These are phyloP conservation scores for Vinca minor DNA, from an alignment of 257 asterid species.

Conservation along the genomic window DNA sequence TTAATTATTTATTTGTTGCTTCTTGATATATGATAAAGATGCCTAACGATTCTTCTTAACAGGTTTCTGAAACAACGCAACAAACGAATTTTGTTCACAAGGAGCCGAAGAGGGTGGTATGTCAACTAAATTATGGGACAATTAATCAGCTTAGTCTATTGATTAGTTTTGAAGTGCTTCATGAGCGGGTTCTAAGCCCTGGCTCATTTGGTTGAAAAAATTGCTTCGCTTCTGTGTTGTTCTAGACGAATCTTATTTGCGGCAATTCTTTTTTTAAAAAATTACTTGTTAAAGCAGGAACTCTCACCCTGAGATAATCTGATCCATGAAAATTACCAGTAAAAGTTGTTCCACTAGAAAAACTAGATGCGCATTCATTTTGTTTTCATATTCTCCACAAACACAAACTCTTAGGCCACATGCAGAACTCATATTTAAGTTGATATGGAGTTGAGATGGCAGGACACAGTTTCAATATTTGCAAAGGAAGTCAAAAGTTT, in stretches of 20 bases:
- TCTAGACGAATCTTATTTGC: background rate
- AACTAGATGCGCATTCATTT: no score
- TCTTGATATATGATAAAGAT: background rate
- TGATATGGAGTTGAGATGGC: no score
- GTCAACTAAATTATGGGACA: background rate
- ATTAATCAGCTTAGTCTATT: background rate
- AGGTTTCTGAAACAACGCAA: constrained; percentile 61
- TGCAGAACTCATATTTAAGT: background rate
- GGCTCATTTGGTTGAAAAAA: background rate
- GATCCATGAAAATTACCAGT: background rate
- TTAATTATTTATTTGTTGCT: background rate
- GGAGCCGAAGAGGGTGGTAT: constrained; percentile 59
- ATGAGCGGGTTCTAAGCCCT: background rate
- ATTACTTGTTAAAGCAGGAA: background rate
- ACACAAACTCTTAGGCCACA: no score
- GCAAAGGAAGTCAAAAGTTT: background rate
- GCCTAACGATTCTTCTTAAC: constrained; percentile 18
- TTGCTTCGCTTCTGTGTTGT: background rate
- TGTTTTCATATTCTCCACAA: background rate
- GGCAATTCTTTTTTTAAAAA: background rate
- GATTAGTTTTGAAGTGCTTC: background rate
- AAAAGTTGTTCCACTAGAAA: background rate
- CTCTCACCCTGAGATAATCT: background rate
- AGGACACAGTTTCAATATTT: no score
- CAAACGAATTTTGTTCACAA: constrained; percentile 61